Base-by-base conservation (phyloP, 805 yeast genomes). In the Phaffomyces antillensis region DNA sequence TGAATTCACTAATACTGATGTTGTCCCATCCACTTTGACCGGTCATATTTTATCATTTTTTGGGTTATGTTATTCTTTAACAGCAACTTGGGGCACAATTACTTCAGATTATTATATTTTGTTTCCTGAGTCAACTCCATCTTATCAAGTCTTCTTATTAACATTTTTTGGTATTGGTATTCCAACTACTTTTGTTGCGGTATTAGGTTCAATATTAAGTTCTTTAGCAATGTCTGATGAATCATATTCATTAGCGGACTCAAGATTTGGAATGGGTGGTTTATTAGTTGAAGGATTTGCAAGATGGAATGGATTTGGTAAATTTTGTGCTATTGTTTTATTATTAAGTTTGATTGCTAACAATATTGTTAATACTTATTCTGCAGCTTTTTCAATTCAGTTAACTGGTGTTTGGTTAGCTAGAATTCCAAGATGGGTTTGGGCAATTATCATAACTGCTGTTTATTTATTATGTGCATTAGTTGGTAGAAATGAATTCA, bases 61-160 rank as follows among this genome's bases (percentile, higher is more conserved):
- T 55, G 75, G 88, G 1, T 69, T 86, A 44, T 72, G 81, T 37
- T 86, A 85, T 56, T 80, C 95, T 26, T 80, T 83, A 39, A 86
- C 96, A 4, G 76, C 87, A 4, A 86, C 96, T 2, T 88, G 96
- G 96, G 90, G 95, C 37, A 82, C 90, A 3, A 76, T 86, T 48
- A 86, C 96, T 0, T 73, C 90, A 0, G 96, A 88, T 63, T 88
- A 88, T 62, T 86, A 86, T 61, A 77, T 88, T 40, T 69, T 86
- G 41, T 79, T 87, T 54, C 96, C 96, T 1, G 91, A 84, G 55
- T 68, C 72, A 36, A 76, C 86, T 1, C 72, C 84, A 2, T 76
- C 77, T 44, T 48, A 61, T 43, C 73, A 72, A 46, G 68, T 83
- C 2, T 84, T 80, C 55, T 20, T 64, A 17, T 65, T 82, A 51